Conservation (phyloP, 2,329 filamentous ascomycete genomes). For the Neocucurbitaria cava region DNA sequence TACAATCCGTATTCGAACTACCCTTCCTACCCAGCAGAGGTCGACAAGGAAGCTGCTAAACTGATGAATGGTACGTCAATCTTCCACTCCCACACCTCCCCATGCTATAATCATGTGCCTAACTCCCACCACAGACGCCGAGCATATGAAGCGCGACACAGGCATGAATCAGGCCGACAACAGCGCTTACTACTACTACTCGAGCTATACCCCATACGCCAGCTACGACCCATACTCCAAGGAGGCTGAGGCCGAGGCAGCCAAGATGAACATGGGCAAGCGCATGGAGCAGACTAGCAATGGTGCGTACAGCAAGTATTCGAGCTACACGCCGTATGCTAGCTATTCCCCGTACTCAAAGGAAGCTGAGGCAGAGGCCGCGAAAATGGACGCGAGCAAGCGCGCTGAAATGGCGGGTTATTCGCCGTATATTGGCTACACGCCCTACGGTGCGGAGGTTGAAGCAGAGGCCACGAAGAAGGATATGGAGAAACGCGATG, state of each 20-base stretch:
- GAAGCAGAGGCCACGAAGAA: background rate
- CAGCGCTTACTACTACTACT: constrained; percentile 5
- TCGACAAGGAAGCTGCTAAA: constrained; percentile 3
- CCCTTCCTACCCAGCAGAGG: background rate
- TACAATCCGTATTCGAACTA: background rate
- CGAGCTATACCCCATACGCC: constrained; percentile 11
- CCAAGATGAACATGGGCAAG: constrained; percentile 2
- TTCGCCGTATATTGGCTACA: no score
- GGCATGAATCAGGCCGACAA: constrained; percentile 2
- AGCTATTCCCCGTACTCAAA: constrained; percentile 7
- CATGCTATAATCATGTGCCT: no score
- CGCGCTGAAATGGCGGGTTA: background rate
- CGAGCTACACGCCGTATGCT: constrained; percentile 11
- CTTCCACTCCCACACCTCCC: background rate
- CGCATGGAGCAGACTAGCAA: constrained; percentile 3
- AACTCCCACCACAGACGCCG: background rate
- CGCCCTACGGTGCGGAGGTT: no score
- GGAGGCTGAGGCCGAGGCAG: constrained; percentile 4
- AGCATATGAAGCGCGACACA: constrained; percentile 5
- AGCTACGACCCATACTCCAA: constrained; percentile 6
- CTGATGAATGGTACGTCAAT: background rate
- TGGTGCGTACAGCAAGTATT: constrained; percentile 5
- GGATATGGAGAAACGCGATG: no score
- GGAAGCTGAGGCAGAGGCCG: constrained; percentile 4
- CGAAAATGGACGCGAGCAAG: constrained; percentile 4